phyloP scores from a whole-genome alignment of 2,329 filamentous ascomycete genomes.

The Aquanectria penicillioides region DNA sequence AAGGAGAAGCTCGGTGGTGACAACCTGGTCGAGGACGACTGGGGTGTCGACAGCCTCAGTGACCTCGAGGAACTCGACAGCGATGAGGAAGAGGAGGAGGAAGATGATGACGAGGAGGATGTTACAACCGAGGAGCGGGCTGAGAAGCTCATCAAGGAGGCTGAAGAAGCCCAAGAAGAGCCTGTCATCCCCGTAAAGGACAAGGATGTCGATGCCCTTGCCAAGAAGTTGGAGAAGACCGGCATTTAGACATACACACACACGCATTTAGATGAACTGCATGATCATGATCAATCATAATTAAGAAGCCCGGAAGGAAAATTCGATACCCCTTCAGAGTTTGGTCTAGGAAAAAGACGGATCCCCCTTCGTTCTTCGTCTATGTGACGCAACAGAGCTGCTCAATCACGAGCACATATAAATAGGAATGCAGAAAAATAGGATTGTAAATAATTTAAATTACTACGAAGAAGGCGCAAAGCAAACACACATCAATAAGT shows the following conservation, averaged over 20 bases:
- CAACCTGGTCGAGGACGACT: constrained; percentile 77
- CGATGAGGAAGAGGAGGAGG: constrained; percentile 74
- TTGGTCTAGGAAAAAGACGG: constrained; percentile 6
- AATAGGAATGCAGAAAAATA: too few relatives aligned
- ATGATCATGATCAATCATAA: constrained; percentile 35
- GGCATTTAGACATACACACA: constrained; percentile 57
- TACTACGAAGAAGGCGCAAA: neutral
- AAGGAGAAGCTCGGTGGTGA: constrained; percentile 78
- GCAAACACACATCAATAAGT: neutral
- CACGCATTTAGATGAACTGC: constrained; percentile 41
- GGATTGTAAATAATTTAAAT: neutral
- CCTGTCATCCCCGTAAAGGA: constrained; percentile 77
- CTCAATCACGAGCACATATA: too few relatives aligned
- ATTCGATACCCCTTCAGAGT: constrained; percentile 44
- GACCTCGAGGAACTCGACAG: constrained; percentile 84
- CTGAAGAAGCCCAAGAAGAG: constrained; percentile 77
- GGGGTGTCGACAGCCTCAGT: constrained; percentile 86
- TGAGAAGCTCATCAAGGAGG: constrained; percentile 75
- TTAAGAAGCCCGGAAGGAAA: constrained; percentile 39
- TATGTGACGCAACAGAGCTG: too few relatives aligned
- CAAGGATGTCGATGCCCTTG: constrained; percentile 83
- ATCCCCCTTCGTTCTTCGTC: neutral
- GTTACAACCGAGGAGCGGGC: constrained; percentile 70
- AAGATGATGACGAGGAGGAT: constrained; percentile 73
- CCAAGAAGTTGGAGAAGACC: constrained; percentile 80